Evolutionary conservation across 2,329 filamentous ascomycete species (phyloP), one percentile per base, ranked within the genome.

Genomic region (Beauveria brongniartii): DNA sequence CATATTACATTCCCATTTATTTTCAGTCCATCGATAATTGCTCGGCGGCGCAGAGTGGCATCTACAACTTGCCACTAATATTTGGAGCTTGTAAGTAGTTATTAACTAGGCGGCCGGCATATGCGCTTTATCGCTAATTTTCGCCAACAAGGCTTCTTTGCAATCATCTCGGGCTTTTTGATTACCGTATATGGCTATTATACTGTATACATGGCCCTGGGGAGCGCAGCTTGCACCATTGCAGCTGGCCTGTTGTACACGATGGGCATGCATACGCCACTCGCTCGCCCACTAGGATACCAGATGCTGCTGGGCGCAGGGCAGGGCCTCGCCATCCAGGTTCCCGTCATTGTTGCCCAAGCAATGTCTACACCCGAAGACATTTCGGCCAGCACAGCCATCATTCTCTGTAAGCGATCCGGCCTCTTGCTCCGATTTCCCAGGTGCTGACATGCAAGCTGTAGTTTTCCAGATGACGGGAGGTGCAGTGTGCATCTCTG

Each of bases 1-100:
- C 46, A 3, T 77, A 72, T 64, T 75, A 75, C 64, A 61, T 75
- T 1, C 64, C 75, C 1, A 64, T 75, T 1, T 76, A 74, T 65
- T 69, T 66, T 56, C 67, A 68, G 61, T 65, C 63, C 68, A 67
- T 78, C 58, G 70, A 69, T 55, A 71, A 69, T 14, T 69, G 68
- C 6, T 67, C 66, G 1, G 71, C 73, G 6, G 71, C 70, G 12
- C 65, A 68, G 3, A 68, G 66, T 14, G 74, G 73, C 7, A 70
- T 77, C 20, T 67, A 69, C n/a, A 75, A 73, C 61, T 63, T 78
- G 8, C 72, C 77, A 5, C 65, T 72, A 10, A 71, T 75, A 14
- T 47, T 56, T 9, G 41, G 41, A 46, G 44, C 41, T 20, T 56
- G 54, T 56, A 56, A 48, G 44, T 26, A 14, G n/a, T n/a, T n/a